These are phyloP conservation scores for Fibroporia radiculosa DNA, from an alignment of 768 basidiomycete species.

Conservation along the genomic window DNA sequence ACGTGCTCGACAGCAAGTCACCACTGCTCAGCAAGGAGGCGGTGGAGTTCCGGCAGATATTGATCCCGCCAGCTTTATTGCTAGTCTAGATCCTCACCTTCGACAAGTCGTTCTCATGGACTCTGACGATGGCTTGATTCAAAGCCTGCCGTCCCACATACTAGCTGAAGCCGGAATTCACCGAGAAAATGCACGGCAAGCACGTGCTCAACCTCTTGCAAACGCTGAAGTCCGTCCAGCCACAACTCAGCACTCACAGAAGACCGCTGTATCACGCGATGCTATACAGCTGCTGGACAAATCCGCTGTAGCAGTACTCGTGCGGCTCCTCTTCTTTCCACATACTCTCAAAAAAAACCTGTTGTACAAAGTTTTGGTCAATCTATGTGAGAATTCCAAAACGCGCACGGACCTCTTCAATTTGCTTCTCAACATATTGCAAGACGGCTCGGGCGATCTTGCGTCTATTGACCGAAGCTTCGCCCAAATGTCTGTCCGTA, in stretches of 20 bases:
- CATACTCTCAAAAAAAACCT: slow-evolving; percentile 81
- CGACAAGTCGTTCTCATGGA: slow-evolving; percentile 89
- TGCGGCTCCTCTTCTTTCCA: slow-evolving; percentile 94
- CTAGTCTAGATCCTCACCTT: slow-evolving; percentile 81
- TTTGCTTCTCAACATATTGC: slow-evolving; percentile 85
- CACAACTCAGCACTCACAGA: slow-evolving; percentile 32
- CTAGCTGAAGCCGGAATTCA: slow-evolving; percentile 75
- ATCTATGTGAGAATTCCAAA: slow-evolving; percentile 91
- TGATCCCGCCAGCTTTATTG: slow-evolving; percentile 87
- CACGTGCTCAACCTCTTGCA: slow-evolving; percentile 5
- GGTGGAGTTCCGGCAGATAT: slow-evolving; percentile 56
- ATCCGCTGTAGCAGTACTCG: slow-evolving; percentile 76
- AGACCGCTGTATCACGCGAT: slow-evolving; percentile 60
- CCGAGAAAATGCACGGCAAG: slow-evolving; percentile 38
- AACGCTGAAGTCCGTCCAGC: slow-evolving; percentile 3
- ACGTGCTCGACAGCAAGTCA: slow-evolving; percentile 48
- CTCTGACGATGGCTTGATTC: slow-evolving; percentile 78
- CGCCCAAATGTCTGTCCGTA: slow-evolving; percentile 79
- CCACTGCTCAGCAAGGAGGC: slow-evolving; percentile 28
- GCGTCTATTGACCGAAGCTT: slow-evolving; percentile 91
- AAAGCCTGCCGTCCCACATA: slow-evolving; percentile 76
- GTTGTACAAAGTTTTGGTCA: slow-evolving; percentile 85
- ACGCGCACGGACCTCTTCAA: slow-evolving; percentile 92
- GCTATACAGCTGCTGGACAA: slow-evolving; percentile 93
- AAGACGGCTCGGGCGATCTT: slow-evolving; percentile 92